Conservation (phyloP, 805 yeast species). For the Brettanomyces nanus region DNA sequence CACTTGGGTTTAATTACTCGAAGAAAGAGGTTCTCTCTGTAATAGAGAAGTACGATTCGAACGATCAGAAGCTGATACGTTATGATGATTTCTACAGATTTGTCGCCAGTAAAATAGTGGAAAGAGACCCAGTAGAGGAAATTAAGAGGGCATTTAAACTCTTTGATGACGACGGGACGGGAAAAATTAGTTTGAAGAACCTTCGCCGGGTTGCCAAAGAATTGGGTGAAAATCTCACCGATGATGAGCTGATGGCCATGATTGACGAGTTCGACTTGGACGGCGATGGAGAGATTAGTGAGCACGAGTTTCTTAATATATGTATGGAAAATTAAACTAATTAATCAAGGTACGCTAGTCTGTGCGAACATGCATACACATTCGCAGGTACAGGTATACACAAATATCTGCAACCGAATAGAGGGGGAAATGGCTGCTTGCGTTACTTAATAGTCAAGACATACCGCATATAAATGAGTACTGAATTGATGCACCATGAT, state of each 20-base stretch:
- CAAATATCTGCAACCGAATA: no score
- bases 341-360: no score
- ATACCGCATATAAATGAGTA: no score
- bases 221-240: conserved; percentile 84
- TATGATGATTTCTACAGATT: conserved; percentile 77
- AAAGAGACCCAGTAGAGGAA: conserved; percentile 90
- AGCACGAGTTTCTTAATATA: conserved; percentile 82
- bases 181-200: conserved; percentile 74
- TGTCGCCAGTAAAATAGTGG: conserved; percentile 74
- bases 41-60: conserved; percentile 74
- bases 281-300: conserved; percentile 91
- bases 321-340: conserved; percentile 57
- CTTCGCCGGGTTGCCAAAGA: conserved; percentile 87
- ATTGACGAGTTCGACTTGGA: conserved; percentile 95
- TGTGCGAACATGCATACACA: no score
- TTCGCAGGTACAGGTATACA: no score
- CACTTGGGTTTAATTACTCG: conserved; percentile 81
- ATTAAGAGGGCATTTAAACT: conserved; percentile 81
- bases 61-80: conserved; percentile 61
- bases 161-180: conserved; percentile 84
- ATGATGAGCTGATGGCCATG: conserved; percentile 93
- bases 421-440: no score
- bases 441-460: no score
- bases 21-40: conserved; percentile 69
- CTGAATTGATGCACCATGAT: no score